These are phyloP conservation scores for Salvia splendens DNA, from an alignment of 257 asterid genomes.

Conservation along the genomic window DNA sequence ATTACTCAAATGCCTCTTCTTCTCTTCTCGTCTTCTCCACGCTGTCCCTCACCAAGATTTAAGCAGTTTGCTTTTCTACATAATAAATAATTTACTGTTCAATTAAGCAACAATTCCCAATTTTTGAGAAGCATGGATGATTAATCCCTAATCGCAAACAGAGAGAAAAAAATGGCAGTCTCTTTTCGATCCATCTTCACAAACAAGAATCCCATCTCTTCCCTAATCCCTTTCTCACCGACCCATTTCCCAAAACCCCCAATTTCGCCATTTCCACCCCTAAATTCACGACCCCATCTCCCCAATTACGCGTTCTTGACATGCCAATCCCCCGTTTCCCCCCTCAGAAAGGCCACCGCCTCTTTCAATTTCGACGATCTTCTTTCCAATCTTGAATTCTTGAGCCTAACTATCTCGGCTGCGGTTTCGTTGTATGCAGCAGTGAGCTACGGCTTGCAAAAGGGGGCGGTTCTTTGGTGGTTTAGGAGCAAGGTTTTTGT, in stretches of 20 bases:
- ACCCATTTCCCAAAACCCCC: slow-evolving; percentile 38
- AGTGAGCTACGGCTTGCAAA: slow-evolving; percentile 40
- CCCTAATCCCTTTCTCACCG: slow-evolving; percentile 19
- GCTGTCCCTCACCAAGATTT: no score
- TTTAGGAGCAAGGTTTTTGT: slow-evolving; percentile 47
- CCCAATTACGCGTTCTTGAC: slow-evolving; percentile 18
- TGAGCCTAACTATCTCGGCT: slow-evolving; percentile 64
- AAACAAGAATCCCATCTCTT: slow-evolving; percentile 32
- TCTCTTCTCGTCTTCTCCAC: no score
- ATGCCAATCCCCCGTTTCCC: slow-evolving; percentile 25
- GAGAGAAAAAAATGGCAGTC: slow-evolving; percentile 47
- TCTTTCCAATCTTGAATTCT: slow-evolving; percentile 63
- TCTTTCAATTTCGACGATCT: slow-evolving; percentile 48
- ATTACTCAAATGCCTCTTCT: no score
- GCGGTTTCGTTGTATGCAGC: slow-evolving; percentile 44
- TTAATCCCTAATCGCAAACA: no score
- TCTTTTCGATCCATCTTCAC: slow-evolving; percentile 41
- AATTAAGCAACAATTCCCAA: no score
- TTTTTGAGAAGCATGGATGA: no score
- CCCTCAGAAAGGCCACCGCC: slow-evolving; percentile 39
- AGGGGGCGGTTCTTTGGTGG: slow-evolving; percentile 46
- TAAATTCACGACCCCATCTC: slow-evolving; percentile 37
- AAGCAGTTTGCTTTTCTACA: no score
- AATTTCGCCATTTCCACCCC: slow-evolving; percentile 22
- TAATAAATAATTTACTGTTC: no score